Conservation (phyloP, 129 eudicot species). For the Flaveria ramosissima region DNA sequence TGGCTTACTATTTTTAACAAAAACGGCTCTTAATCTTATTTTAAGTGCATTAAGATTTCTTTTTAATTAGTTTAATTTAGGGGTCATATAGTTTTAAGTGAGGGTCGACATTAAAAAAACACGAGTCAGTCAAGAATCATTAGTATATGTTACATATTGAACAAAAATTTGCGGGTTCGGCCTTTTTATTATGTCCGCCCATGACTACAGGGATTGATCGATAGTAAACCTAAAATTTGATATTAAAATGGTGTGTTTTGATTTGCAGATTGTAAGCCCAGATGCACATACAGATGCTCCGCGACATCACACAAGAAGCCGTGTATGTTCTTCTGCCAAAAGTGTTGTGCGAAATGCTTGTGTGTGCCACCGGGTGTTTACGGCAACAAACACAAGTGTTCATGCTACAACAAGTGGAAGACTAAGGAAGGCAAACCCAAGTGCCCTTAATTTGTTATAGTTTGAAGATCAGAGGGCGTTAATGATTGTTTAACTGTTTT, state of each 20-base stretch:
- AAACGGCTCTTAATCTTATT: no score
- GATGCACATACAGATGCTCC: constrained; percentile 56
- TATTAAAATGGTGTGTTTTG: background rate
- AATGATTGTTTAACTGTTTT: constrained; percentile 14
- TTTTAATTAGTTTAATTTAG: no score
- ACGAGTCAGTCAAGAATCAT: no score
- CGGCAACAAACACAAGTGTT: constrained; percentile 56
- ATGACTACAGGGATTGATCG: no score
- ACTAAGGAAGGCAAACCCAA: constrained; percentile 68
- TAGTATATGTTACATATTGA: no score
- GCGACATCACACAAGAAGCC: constrained; percentile 79
- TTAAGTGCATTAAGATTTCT: no score
- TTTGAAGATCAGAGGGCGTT: background rate
- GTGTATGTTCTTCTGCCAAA: constrained; percentile 65
- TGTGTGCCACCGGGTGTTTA: constrained; percentile 62
- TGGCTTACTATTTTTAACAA: no score
- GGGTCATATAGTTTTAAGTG: no score
- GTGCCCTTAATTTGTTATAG: constrained; percentile 48
- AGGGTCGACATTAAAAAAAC: no score
- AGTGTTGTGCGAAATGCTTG: constrained; percentile 61
- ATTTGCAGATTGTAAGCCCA: constrained; percentile 48
- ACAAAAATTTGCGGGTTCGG: no score
- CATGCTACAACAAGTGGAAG: constrained; percentile 79
- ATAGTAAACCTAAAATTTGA: no score
- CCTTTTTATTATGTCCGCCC: no score